phyloP scores from a whole-genome alignment of 2,329 filamentous ascomycete genomes.

The Paraphaeosphaeria sporulosa region DNA sequence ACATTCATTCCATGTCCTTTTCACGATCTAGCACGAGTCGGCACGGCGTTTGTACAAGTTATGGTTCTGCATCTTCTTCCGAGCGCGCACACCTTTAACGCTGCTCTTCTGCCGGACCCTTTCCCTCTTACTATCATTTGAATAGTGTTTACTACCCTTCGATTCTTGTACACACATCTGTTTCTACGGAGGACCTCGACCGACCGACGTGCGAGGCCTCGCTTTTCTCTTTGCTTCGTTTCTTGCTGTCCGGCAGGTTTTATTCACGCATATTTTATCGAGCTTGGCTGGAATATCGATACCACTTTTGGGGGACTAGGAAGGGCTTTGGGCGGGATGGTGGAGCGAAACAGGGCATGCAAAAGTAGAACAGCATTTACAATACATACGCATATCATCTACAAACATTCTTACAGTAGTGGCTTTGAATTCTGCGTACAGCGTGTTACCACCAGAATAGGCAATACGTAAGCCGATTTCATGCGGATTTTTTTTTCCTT shows the following conservation, averaged over 20 bases:
- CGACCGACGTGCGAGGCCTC: neutral
- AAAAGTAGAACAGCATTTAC: neutral
- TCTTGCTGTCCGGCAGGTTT: neutral
- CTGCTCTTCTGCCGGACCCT: neutral
- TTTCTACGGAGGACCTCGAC: neutral
- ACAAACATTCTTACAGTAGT: neutral
- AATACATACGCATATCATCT: neutral
- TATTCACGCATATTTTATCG: neutral
- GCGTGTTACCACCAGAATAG: too few relatives aligned
- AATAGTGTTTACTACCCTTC: neutral
- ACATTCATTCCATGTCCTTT: neutral
- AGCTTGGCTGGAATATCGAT: neutral
- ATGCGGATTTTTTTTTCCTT: too few relatives aligned
- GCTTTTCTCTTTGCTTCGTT: neutral
- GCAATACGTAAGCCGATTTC: too few relatives aligned
- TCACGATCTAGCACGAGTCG: slow-evolving; percentile 4
- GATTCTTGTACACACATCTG: neutral
- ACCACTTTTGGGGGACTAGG: neutral
- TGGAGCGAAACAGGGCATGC: neutral
- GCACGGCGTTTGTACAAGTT: neutral
- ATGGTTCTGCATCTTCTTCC: neutral
- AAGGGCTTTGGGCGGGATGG: neutral
- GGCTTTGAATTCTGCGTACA: neutral
- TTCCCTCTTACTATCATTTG: neutral
- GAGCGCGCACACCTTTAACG: neutral